Conservation (phyloP, 352 stramenopile species). For the Globisporangium canariense region DNA sequence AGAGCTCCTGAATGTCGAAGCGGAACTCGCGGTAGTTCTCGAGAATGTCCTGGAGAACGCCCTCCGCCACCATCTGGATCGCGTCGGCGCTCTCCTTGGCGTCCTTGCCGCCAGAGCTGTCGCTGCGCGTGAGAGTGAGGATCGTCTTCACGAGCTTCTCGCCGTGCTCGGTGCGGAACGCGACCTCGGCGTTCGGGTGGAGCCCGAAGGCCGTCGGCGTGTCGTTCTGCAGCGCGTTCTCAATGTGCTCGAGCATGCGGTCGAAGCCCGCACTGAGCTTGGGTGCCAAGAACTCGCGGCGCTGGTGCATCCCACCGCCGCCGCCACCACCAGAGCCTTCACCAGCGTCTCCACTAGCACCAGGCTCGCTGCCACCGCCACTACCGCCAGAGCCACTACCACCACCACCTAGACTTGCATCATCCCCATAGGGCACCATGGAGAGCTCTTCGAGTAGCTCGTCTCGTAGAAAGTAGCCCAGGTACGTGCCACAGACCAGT, state of each 20-base stretch:
- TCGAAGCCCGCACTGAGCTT: constrained; percentile 74
- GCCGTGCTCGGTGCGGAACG: constrained; percentile 85
- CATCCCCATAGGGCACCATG: constrained; percentile 84
- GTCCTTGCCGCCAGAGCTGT: constrained; percentile 10
- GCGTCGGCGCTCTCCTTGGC: constrained; percentile 50
- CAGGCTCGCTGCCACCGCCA: constrained; percentile 23
- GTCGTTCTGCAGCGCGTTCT: constrained; percentile 76
- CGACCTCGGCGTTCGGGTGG: constrained; percentile 93
- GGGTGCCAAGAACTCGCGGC: constrained; percentile 64
- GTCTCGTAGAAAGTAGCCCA: constrained; percentile 87
- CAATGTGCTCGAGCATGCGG: constrained; percentile 87
- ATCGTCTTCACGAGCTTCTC: constrained; percentile 78
- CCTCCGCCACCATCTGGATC: constrained; percentile 80
- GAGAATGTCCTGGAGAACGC: constrained; percentile 87
- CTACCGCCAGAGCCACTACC: constrained; percentile 10
- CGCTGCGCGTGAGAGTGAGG: constrained; percentile 56
- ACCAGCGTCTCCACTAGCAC: constrained; percentile 12
- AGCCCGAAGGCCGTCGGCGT: constrained; percentile 87
- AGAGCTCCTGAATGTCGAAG: constrained; percentile 79
- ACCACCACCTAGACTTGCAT: constrained; percentile 18
- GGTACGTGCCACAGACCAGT: constrained; percentile 77
- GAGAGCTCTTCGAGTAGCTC: constrained; percentile 88
- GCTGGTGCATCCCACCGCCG: constrained; percentile 21
- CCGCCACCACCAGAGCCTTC: constrained; percentile 15
- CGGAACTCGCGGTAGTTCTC: constrained; percentile 87